Conservation (phyloP, 2,329 filamentous ascomycete species). For the Clonostachys byssicola region DNA sequence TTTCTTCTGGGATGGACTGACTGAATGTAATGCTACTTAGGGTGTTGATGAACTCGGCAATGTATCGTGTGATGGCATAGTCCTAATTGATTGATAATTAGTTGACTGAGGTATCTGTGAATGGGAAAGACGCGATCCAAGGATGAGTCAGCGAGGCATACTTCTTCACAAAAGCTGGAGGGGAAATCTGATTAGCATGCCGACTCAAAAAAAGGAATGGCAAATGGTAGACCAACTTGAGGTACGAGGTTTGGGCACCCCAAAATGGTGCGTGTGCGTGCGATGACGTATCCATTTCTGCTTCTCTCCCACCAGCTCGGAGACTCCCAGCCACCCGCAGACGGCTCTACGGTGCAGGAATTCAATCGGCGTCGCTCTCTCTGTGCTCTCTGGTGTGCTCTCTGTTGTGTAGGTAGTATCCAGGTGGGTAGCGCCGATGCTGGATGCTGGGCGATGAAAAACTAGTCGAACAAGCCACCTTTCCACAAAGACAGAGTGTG, state of each 20-base stretch:
- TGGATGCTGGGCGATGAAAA: too few species aligned
- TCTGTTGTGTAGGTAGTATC: too few species aligned
- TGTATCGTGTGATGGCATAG: constrained; percentile 33
- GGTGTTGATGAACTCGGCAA: constrained; percentile 39
- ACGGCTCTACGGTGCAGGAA: too few species aligned
- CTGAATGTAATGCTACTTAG: constrained; percentile 31
- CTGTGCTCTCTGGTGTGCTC: too few species aligned
- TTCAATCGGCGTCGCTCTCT: too few species aligned
- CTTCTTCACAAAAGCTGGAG: neutral
- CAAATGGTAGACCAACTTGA: constrained; percentile 18
- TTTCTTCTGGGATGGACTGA: constrained; percentile 5
- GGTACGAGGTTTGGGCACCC: constrained; percentile 21
- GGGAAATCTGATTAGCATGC: neutral
- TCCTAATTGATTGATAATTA: constrained; percentile 11
- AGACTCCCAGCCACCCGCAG: too few species aligned
- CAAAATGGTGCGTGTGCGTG: constrained; percentile 12
- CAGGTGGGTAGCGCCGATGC: too few species aligned
- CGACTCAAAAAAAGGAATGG: neutral
- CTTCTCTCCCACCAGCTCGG: too few species aligned
- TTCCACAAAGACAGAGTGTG: too few species aligned
- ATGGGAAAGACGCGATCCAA: constrained; percentile 1
- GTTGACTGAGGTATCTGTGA: too few species aligned
- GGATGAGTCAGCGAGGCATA: neutral
- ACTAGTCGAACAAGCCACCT: too few species aligned
- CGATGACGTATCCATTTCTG: too few species aligned